Base-by-base conservation (phyloP, 2,329 filamentous ascomycete species). In the Calonectria hongkongensis region DNA sequence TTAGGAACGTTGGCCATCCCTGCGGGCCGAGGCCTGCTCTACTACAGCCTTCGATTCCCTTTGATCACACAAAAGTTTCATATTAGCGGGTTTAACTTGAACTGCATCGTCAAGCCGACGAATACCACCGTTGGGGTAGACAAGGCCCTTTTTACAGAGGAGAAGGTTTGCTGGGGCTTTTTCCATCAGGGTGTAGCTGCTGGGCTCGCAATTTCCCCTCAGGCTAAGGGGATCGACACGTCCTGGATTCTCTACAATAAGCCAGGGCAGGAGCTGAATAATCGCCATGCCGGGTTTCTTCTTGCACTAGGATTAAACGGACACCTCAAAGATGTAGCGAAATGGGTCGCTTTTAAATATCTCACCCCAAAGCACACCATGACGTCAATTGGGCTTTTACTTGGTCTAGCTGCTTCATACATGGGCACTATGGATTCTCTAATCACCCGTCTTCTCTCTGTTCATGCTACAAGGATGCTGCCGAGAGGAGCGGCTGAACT, bases 161-260 rank as follows among this genome's bases (percentile, higher is more conserved):
- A 99, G 79, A 98, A 98, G 83, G 95, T 98, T 48, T 96, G 95
- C 81, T 99, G 97, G 97, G 96, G 96, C 0, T 99, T 98, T 84
- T 99, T 99, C 84, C 97, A 99, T 82, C 95, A 97, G 71, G 97
- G 97, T 8, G 96, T 97, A 36, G 94, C 96, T n/a, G 95, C 94
- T 28, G 97, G 97, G 3, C 86, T 99, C 30, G 94, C 95, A 70
- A 98, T 99, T 65, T 98, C 97, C 7, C 93, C 93, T 15, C 90
- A 95, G 69, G 96, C 96, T 4, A 95, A 95, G 80, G 96, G 96
- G 4, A 98, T 99, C 74, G 97, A 99, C 81, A 98, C 96, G 0
- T 98, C 96, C 0, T 99, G 97, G 97, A 98, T 99, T 77, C 89
- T 98, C 41, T 99, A 97, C 88, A 99, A 99, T 86, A 98, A 98